Conservation (phyloP, 371 early-diverging fungal genomes). For the Mortierella sp. region DNA sequence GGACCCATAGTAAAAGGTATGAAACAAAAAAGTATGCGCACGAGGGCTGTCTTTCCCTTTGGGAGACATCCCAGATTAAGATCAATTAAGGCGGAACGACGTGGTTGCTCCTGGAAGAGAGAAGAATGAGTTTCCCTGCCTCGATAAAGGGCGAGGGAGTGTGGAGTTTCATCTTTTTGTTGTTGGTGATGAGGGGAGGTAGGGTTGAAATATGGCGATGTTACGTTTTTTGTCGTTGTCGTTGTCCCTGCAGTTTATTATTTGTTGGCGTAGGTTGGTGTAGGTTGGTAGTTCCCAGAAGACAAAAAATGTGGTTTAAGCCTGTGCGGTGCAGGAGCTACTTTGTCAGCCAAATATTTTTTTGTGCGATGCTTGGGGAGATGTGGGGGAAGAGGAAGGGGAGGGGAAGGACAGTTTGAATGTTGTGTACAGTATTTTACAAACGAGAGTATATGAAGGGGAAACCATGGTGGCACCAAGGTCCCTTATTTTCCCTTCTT, state of each 20-base stretch:
- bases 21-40: slow-evolving; percentile 5
- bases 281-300: neutral
- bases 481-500: neutral
- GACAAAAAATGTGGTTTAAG: neutral
- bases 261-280: neutral
- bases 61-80: neutral
- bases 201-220: neutral
- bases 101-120: neutral
- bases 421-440: too few relatives aligned
- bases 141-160: neutral
- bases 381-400: neutral
- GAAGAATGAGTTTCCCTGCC: neutral
- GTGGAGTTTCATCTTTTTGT: neutral
- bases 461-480: neutral
- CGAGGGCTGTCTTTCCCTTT: neutral
- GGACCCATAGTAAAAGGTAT: neutral
- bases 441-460: too few relatives aligned
- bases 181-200: neutral
- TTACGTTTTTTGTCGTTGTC: neutral
- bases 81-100: too few relatives aligned
- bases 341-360: slow-evolving; percentile 6
- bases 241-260: neutral
- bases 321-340: slow-evolving; percentile 10
- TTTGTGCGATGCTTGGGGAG: neutral
- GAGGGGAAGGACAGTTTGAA: neutral